Evolutionary conservation across 2,329 filamentous ascomycete species (phyloP), one percentile per base, ranked within the genome.

Genomic region (Microascus cirrosus): DNA sequence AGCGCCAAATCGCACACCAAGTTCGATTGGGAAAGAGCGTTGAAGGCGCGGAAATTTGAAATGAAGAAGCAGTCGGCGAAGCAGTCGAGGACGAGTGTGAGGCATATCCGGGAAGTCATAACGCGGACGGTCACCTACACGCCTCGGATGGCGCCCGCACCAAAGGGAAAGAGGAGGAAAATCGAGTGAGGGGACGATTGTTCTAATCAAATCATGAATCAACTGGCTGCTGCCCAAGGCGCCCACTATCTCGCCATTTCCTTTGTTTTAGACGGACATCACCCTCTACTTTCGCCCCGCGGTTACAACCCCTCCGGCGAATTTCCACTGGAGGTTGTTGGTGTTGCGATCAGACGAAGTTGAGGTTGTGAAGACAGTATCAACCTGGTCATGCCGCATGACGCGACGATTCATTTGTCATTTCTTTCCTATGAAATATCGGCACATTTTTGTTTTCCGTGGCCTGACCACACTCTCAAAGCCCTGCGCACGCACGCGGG

Each of bases 81-180:
- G 28, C 42, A 48, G 20, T 75, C 81, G 48, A 80, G 79, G 63
- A 84, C 84, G 35, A 85, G 78, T 64, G 77, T 85, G 59, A 82
- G 85, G 60, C 80, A 87, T 67, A 90, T 96, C 59, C 80, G 90
- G 58, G 91, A 96, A 70, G 90, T 96, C 4, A 89, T 96, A 57
- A 96, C 92, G n/a, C 82, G 91, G 64, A 96, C 91, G 18, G 89
- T 96, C 60, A 96, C 90, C 48, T 96, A 95, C 72, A 95, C 89
- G 69, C 87, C 84, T 61, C 79, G 86, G 63, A 89, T 97, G 75
- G 89, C 91, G 63, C 89, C 92, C 25, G 90, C 92, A 42, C 93
- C 91, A 8, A 92, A 92, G 71, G 92, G 92, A 62, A 97, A 96
- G 81, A 84, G 91, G 74, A 86, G 92, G 75, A 95, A 90, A 77